These are phyloP conservation scores for Alternaria viburni DNA, from an alignment of 2,329 filamentous ascomycete genomes.

Conservation along the genomic window DNA sequence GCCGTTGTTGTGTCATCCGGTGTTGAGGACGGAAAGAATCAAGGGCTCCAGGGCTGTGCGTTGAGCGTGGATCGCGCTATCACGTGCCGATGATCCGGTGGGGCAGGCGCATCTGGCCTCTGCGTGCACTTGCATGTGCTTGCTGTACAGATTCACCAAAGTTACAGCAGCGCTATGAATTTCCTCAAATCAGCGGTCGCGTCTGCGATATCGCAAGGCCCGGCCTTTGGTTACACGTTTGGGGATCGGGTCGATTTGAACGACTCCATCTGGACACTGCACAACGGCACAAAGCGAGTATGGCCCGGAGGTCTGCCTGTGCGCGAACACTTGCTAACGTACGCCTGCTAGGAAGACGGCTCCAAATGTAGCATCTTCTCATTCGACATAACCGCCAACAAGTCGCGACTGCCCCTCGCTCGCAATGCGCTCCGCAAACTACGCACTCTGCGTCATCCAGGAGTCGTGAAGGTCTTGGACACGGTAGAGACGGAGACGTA, in stretches of 20 bases:
- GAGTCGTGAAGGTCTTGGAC: slow-evolving; percentile 91
- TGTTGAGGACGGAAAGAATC: background rate
- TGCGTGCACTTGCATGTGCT: slow-evolving; percentile 4
- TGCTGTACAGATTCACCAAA: background rate
- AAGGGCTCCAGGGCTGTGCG: background rate
- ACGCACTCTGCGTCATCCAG: slow-evolving; percentile 89
- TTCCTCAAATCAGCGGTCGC: slow-evolving; percentile 98
- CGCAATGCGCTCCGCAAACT: slow-evolving; percentile 94
- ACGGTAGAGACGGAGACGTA: slow-evolving; percentile 96
- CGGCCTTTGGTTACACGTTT: slow-evolving; percentile 89
- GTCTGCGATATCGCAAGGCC: slow-evolving; percentile 93
- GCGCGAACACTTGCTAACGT: slow-evolving; percentile 27
- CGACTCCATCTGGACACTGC: slow-evolving; percentile 93
- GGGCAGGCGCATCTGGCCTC: slow-evolving; percentile 13
- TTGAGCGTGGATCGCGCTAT: background rate
- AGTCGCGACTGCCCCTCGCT: slow-evolving; percentile 80
- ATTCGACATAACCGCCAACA: slow-evolving; percentile 86
- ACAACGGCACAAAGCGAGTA: slow-evolving; percentile 92
- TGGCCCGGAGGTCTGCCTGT: slow-evolving; percentile 29
- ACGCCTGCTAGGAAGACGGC: slow-evolving; percentile 75
- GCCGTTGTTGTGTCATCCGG: background rate
- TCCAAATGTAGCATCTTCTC: slow-evolving; percentile 96
- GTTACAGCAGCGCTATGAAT: slow-evolving; percentile 69
- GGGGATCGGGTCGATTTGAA: slow-evolving; percentile 92
- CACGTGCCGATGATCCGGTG: slow-evolving; percentile 4